Percentiles rank a stretch among this genome's conserved stretches.
Evolutionary conservation across 1,284 basidiomycete genomes (phyloP).

Genomic region (Trametes pubescens): DNA sequence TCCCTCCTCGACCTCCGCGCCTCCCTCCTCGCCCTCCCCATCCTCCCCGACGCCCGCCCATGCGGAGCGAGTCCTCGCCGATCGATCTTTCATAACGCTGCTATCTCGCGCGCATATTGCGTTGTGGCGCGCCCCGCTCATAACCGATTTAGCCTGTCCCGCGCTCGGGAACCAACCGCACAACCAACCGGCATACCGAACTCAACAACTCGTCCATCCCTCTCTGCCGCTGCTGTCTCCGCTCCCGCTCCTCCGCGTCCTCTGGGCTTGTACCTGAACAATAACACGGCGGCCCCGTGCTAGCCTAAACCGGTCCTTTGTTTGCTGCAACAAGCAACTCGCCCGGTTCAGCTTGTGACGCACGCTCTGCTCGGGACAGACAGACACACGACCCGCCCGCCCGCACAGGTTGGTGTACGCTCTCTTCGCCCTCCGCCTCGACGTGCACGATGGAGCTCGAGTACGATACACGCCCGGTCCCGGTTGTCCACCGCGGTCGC

Average conservation of each 20-base stretch:
- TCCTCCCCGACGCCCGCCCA: conserved; percentile 12
- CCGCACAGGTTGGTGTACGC: conserved; percentile 15
- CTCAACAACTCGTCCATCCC: conserved; percentile 15
- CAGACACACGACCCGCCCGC: conserved; percentile 18
- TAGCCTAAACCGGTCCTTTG: conserved; percentile 36
- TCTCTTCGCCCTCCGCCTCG: conserved; percentile 2
- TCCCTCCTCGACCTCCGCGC: neutral
- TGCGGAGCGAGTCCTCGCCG: conserved; percentile 18
- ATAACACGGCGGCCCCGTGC: conserved; percentile 20
- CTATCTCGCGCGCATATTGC: conserved; percentile 26
- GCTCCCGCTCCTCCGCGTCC: neutral
- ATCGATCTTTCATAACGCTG: conserved; percentile 26
- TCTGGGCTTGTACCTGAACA: conserved; percentile 20
- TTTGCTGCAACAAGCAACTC: conserved; percentile 37
- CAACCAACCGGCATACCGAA: conserved; percentile 15
- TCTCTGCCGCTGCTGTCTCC: conserved; percentile 6
- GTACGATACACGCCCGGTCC: conserved; percentile 54
- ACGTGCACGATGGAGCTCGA: conserved; percentile 60
- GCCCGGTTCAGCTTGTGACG: conserved; percentile 29
- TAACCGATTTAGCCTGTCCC: conserved; percentile 34
- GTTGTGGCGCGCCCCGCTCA: conserved; percentile 30
- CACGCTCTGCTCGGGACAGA: conserved; percentile 16
- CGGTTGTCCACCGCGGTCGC: conserved; percentile 49
- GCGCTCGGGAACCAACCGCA: conserved; percentile 24
- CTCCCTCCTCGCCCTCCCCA: conserved; percentile 13